Evolutionary conservation across 306 rosid genomes (phyloP), one percentile per base, ranked within the genome.

Genomic region (Trifolium fragiferum): DNA sequence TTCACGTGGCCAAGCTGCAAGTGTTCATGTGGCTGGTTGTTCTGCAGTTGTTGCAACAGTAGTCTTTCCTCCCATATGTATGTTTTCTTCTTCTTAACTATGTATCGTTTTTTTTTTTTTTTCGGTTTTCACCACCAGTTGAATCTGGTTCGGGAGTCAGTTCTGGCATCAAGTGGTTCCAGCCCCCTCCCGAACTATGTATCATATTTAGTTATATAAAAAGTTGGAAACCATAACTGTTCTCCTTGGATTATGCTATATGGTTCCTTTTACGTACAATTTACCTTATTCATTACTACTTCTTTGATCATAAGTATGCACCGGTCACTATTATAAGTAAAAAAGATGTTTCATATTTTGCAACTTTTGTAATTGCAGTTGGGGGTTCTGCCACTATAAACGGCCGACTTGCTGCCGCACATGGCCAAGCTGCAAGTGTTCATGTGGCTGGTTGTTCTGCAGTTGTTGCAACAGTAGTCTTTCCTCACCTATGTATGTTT

Each of bases 281-380:
- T 25, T 51, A 10, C 46, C 19, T 57, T 77, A 49, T 50, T 62
- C 10, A 23, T 72, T 2, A 43, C 25, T 25, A 14, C 63, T 79
- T 68, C 63, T 79, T 68, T 75, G 10, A 37, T 63, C 27, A 62
- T 3, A 30, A 41, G 13, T 32, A 41, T 72, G 33, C 4, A 30
- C 4, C 6, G 5, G 6, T 30, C 33, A 30, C 33, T 27, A 27
- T 27, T 27, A 27, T 27, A 27, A 27, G 32, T 27, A 27, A 27
- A 27, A 27, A 27, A 27, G 0, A 3, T 27, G 32, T 27, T 27
- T 27, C 32, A 27, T 2, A 25, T 25, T 25, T 25, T 25, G 90
- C 72, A 76, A 46, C 87, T 74, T 67, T 70, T 88, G 66, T 68
- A 74, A 72, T 73, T 84, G 84, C 82, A 81, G 89, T 64, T 27